Evolutionary conservation across 2,329 filamentous ascomycete species (phyloP), one percentile per base, ranked within the genome.

Genomic region (Aspergillus sp.): DNA sequence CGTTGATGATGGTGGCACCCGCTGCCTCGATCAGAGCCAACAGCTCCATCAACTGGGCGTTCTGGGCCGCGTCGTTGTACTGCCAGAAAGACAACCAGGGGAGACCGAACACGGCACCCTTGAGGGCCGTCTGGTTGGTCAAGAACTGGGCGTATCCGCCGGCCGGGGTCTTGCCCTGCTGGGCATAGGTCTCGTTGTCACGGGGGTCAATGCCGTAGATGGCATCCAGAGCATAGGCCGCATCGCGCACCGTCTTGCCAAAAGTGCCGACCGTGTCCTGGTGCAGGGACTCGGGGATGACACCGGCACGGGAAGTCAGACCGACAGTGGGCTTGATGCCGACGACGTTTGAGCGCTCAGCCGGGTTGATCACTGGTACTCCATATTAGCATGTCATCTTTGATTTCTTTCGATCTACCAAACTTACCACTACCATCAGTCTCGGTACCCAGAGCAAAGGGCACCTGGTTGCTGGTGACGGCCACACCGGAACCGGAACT

Each of bases 291-390:
- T 89, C 88, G 0, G 90, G 90, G 36, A 92, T 82, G 27, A 88
- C 82, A 17, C 80, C 85, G 19, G 77, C 80, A 15, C 88, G 79
- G 8, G 88, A 90, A 0, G 88, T 91, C 54, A 91, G 73, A 0
- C 90, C 90, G 5, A 92, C 87, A 1, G 89, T 92, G 1, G 90
- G 89, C 75, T 92, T 92, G 72, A 92, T 84, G 3, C 90, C 90
- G 1, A 92, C 88, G 2, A 92, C 71, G 2, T 81, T 83, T 69
- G 90, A 90, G 4, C 88, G 79, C 71, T 88, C 84, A 0, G 90
- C 88, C 0, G 90, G 90, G 70, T 86, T 88, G 69, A 91, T 90
- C 15, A 92, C 82, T 78, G 59, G 55, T 25, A 63, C 38, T n/a
- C 4, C 47, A 19, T 5, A 50, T 63, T 49, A 65, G 49, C 38